phyloP scores from a whole-genome alignment of 2,329 filamentous ascomycete species.

The Colletotrichum navitas region DNA sequence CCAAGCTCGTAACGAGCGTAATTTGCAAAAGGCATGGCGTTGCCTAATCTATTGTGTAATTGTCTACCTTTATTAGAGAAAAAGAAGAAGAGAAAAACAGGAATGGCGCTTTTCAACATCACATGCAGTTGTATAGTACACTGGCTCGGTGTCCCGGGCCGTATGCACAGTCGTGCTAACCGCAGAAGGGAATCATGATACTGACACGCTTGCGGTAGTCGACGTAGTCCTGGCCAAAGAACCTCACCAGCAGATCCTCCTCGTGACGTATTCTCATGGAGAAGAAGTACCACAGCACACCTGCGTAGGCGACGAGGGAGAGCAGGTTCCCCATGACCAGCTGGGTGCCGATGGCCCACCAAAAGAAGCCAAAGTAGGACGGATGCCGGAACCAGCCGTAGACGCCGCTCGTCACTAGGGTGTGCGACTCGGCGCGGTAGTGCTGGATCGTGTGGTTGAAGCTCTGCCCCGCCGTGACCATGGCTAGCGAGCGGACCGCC shows the following conservation, averaged over 20 bases:
- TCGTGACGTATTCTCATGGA: constrained; percentile 79
- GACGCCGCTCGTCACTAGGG: constrained; percentile 85
- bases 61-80: constrained; percentile 1
- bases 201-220: constrained; percentile 78
- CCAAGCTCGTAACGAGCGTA: constrained; percentile 11
- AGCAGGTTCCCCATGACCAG: constrained; percentile 86
- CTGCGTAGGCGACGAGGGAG: constrained; percentile 79
- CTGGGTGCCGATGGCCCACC: constrained; percentile 97
- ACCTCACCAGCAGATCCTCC: constrained; percentile 80
- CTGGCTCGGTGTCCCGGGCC: not conserved
- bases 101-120: constrained; percentile 5
- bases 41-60: constrained; percentile 6
- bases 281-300: constrained; percentile 91
- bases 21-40: not conserved
- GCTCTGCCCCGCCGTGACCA: constrained; percentile 88
- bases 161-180: not conserved
- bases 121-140: not conserved
- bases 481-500: constrained; percentile 80
- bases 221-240: constrained; percentile 88
- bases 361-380: constrained; percentile 98
- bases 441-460: constrained; percentile 92
- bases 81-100: not conserved
- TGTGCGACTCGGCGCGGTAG: constrained; percentile 75
- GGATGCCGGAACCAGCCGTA: constrained; percentile 86
- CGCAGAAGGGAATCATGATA: constrained; percentile 81